Percentiles rank a stretch among this genome's conserved stretches.
Evolutionary conservation across 306 rosid genomes (phyloP).

Genomic region (Ormosia emarginata): DNA sequence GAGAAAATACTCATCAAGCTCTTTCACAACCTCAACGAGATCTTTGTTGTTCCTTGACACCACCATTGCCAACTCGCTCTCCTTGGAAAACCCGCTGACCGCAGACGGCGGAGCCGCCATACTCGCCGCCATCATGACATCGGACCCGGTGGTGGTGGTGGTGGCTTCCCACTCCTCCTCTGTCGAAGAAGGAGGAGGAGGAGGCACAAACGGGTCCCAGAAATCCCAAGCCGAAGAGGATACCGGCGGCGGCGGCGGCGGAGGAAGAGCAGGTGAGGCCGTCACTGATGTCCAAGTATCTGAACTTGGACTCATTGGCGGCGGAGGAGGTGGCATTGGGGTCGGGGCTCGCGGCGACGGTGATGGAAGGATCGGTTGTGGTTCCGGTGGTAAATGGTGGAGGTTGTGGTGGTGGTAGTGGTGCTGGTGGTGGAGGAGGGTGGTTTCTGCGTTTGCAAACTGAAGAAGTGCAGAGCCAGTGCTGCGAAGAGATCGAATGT

Average conservation of each 20-base stretch:
- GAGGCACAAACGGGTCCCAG: constrained; percentile 92
- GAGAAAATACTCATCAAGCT: constrained; percentile 89
- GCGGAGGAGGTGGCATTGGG: constrained; percentile 58
- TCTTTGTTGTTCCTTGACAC: constrained; percentile 74
- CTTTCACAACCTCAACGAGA: constrained; percentile 78
- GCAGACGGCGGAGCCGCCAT: constrained; percentile 54
- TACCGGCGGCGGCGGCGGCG: constrained; percentile 38
- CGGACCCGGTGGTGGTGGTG: constrained; percentile 61
- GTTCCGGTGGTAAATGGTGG: constrained; percentile 43
- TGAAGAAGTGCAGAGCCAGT: constrained; percentile 83
- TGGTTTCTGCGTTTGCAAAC: constrained; percentile 69
- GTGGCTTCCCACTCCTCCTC: constrained; percentile 87
- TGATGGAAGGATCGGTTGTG: constrained; percentile 46
- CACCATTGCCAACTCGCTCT: constrained; percentile 81
- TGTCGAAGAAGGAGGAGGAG: constrained; percentile 37
- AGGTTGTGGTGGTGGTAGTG: constrained; percentile 38
- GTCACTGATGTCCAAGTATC: constrained; percentile 80
- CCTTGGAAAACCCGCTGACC: constrained; percentile 64
- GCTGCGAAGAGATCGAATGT: constrained; percentile 69
- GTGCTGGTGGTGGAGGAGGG: constrained; percentile 30
- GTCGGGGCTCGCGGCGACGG: constrained; percentile 52
- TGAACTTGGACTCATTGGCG: constrained; percentile 67
- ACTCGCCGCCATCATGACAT: constrained; percentile 54
- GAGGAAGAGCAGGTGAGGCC: constrained; percentile 64
- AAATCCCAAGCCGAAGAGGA: constrained; percentile 79